Conservation (phyloP, 176 grass and related monocot species). For the Phragmites australis region DNA sequence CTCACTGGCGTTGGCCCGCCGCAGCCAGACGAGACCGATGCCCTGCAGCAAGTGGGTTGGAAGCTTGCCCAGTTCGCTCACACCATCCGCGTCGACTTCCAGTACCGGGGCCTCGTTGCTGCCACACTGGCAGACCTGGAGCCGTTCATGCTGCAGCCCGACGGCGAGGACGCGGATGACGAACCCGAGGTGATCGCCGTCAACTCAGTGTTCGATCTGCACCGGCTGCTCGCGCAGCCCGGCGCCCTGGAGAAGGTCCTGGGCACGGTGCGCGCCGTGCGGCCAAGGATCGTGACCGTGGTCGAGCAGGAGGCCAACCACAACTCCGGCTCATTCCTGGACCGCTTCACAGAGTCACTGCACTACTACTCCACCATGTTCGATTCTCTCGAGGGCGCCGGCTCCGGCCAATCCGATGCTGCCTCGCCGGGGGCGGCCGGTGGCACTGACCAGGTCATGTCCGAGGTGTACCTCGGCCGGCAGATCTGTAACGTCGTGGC, state of each 20-base stretch:
- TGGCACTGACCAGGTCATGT: constrained; percentile 71
- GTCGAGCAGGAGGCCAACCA: constrained; percentile 95
- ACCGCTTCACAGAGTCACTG: constrained; percentile 88
- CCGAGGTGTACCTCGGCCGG: constrained; percentile 84
- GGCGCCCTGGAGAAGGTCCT: constrained; percentile 87
- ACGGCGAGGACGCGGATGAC: constrained; percentile 36
- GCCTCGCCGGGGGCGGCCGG: constrained; percentile 6
- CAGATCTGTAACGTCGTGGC: constrained; percentile 98
- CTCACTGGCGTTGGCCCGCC: constrained; percentile 86
- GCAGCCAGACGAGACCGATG: constrained; percentile 77
- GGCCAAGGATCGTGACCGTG: constrained; percentile 81
- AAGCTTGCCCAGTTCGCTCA: constrained; percentile 86
- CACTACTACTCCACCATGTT: constrained; percentile 99
- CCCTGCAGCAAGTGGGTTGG: constrained; percentile 82
- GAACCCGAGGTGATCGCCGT: constrained; percentile 82
- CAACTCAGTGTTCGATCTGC: constrained; percentile 88
- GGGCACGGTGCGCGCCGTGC: constrained; percentile 61
- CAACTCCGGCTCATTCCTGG: constrained; percentile 71
- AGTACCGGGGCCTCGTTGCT: constrained; percentile 77
- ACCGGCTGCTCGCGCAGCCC: constrained; percentile 68
- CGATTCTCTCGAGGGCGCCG: constrained; percentile 78
- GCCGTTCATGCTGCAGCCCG: constrained; percentile 70
- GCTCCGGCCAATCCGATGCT: constrained; percentile 42
- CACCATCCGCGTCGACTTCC: constrained; percentile 83
- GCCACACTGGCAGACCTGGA: constrained; percentile 78